Base-by-base conservation (phyloP, 2,329 filamentous ascomycete genomes). In the Scopulariopsis brevicaulis region DNA sequence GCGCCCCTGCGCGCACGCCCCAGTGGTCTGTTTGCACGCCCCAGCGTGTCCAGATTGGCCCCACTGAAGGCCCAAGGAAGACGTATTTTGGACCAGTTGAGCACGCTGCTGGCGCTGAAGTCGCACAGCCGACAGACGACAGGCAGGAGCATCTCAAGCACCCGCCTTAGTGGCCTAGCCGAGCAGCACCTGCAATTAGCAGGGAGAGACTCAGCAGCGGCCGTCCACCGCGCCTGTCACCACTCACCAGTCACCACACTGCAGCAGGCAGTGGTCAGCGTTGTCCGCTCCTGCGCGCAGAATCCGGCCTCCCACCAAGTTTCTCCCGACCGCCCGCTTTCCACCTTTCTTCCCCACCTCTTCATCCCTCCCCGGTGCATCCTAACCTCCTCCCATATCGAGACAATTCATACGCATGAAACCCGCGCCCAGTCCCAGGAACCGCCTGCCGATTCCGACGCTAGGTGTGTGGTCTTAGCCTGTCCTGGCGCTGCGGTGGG, bases 181-280 rank as follows among this genome's bases (percentile, higher is more conserved):
- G 18, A 43, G 37, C 12, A 43, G 37, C 12, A n/a, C 40, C 11
- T 46, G 40, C 40, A 46, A 15, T n/a, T 15, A 46, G 40, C 40
- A 18, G 18, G 15, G 40, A n/a, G n/a, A 18, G 37, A 15, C n/a
- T 46, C 40, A 46, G 40, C 40, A 46, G n/a, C 40, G n/a, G 40
- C 28, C 40, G 40, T n/a, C 40, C 18, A 18, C 40, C 40, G 7
- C 40, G 15, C 25, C 43, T 18, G 50, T n/a, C n/a, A 50, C 55
- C 55, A 56, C 43, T 51, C 55, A 37, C 24, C 43, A 50, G 43
- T 51, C 34, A 56, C 55, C 43, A 56, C 55, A 56, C 55, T 25
- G 43, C 55, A 50, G 18, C 54, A 50, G 55, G 40, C 28, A 35
- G 55, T 56, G 37, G 25, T 34, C 55, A 56, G 50, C 55, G 43